Evolutionary conservation across 768 basidiomycete genomes (phyloP).

Genomic region (Porpolomopsis calyptriformis): DNA sequence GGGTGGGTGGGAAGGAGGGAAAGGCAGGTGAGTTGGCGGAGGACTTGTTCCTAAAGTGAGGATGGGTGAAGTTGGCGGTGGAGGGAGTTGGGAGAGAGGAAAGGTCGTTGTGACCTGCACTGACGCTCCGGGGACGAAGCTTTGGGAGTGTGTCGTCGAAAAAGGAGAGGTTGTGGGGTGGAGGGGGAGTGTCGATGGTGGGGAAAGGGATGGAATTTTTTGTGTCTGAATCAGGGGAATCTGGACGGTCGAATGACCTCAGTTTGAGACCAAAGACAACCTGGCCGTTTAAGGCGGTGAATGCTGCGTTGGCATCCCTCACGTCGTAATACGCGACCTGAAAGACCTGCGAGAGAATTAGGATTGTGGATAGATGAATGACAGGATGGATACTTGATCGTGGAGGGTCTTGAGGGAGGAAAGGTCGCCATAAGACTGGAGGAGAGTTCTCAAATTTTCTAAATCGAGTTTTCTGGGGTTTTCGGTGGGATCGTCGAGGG

Average conservation of each 20-base stretch:
- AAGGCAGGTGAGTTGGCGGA: neutral
- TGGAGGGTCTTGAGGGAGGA: constrained; percentile 6
- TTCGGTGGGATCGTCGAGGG: constrained; percentile 22
- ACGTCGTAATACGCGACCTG: constrained; percentile 61
- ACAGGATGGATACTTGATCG: neutral
- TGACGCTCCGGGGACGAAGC: constrained; percentile 8
- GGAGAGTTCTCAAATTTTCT: constrained; percentile 19
- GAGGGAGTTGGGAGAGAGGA: neutral
- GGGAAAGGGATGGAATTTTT: constrained; percentile 13
- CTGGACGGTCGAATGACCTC: constrained; percentile 27
- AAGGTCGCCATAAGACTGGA: constrained; percentile 28
- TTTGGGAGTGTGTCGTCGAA: neutral
- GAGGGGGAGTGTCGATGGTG: constrained; percentile 3
- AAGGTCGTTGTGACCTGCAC: constrained; percentile 4
- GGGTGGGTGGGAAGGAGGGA: constrained; percentile 1
- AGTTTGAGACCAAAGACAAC: constrained; percentile 44
- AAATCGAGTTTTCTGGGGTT: constrained; percentile 4
- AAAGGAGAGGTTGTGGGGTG: constrained; percentile 2
- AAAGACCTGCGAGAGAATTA: constrained; percentile 28
- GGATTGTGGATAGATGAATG: constrained; percentile 17
- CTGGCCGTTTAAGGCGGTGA: constrained; percentile 36
- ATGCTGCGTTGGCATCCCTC: constrained; percentile 45
- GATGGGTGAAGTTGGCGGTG: neutral
- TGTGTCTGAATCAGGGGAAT: constrained; percentile 8
- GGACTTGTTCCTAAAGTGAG: constrained; percentile 2